These are phyloP conservation scores for Ormosia semicastrata DNA, from an alignment of 306 rosid genomes.

Conservation along the genomic window DNA sequence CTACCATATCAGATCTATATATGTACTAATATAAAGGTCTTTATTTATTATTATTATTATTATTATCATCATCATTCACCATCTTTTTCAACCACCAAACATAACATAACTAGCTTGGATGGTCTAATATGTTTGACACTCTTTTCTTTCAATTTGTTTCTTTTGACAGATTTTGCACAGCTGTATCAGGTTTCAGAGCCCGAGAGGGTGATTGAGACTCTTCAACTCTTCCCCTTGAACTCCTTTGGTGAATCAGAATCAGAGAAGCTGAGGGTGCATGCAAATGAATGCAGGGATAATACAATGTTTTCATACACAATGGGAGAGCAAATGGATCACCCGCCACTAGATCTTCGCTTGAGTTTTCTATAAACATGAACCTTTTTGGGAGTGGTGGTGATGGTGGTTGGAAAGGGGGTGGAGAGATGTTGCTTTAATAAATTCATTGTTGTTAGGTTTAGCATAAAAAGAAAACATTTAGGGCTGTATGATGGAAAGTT, in stretches of 20 bases:
- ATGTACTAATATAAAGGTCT: neutral
- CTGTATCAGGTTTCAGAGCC: slow-evolving; percentile 46
- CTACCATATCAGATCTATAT: too few relatives aligned
- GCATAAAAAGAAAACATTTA: neutral
- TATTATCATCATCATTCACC: neutral
- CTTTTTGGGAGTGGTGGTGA: neutral
- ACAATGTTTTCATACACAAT: slow-evolving; percentile 42
- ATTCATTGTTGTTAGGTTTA: slow-evolving; percentile 18
- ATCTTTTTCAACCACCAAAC: neutral
- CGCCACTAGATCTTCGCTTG: slow-evolving; percentile 89
- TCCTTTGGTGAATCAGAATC: slow-evolving; percentile 50
- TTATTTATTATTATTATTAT: neutral
- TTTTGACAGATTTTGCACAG: slow-evolving; percentile 39
- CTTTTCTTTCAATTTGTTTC: neutral
- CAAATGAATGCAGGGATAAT: slow-evolving; percentile 47
- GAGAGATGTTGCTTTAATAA: neutral
- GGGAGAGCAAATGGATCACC: slow-evolving; percentile 66
- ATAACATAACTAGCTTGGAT: neutral
- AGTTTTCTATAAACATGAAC: slow-evolving; percentile 53
- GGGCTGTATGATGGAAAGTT: neutral
- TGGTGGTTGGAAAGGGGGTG: neutral
- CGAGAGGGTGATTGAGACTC: slow-evolving; percentile 68
- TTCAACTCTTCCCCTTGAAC: slow-evolving; percentile 84
- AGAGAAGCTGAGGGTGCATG: slow-evolving; percentile 55
- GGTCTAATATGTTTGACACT: neutral